A percentile compares a stretch with the other conserved stretches of the same genome.
phyloP scores from a whole-genome alignment of 768 basidiomycete genomes.

The Tulasnella sp. region DNA sequence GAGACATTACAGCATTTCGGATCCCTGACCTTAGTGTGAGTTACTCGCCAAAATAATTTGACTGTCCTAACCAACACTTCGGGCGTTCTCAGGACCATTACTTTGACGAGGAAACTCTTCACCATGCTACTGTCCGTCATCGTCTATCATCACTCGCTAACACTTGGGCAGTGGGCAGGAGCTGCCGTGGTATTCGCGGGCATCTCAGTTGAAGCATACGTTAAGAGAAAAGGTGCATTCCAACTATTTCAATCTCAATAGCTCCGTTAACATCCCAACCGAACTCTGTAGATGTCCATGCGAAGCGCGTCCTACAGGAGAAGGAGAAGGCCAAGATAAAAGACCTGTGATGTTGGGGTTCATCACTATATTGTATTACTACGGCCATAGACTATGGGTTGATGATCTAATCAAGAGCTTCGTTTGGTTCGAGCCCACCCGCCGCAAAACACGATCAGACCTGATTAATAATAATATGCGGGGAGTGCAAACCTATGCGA shows the following conservation, averaged over 20 bases:
- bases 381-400: neutral
- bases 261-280: neutral
- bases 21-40: constrained; percentile 77
- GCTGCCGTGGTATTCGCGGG: constrained; percentile 88
- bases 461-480: neutral
- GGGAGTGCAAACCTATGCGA: neutral
- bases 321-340: constrained; percentile 79
- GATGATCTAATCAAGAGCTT: neutral
- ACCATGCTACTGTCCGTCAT: constrained; percentile 95
- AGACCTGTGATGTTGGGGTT: constrained; percentile 22
- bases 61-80: neutral
- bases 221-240: constrained; percentile 68
- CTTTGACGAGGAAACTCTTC: constrained; percentile 91
- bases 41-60: constrained; percentile 1
- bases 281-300: constrained; percentile 51
- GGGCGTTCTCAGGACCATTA: constrained; percentile 57
- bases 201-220: constrained; percentile 84
- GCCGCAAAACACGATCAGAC: neutral
- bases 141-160: constrained; percentile 80
- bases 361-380: neutral
- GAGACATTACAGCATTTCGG: constrained; percentile 90
- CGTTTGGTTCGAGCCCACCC: neutral
- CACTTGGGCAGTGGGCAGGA: constrained; percentile 85
- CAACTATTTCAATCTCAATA: neutral
- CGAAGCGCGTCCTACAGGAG: constrained; percentile 69